phyloP scores from a whole-genome alignment of 2,329 filamentous ascomycete species.

The Colletotrichum tamarilloi region DNA sequence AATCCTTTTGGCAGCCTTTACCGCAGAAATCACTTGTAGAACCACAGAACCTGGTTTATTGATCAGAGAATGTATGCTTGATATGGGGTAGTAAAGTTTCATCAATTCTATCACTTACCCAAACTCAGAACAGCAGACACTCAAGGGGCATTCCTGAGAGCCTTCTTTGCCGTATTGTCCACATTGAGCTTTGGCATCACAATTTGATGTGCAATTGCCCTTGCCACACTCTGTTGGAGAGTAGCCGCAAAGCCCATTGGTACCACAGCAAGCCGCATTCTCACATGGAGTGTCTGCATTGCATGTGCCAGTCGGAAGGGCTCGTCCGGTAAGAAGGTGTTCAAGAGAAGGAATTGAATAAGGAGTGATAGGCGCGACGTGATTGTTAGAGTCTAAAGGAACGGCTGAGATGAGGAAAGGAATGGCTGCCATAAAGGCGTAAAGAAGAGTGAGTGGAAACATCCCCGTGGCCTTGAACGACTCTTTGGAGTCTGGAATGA shows the following conservation, averaged over 20 bases:
- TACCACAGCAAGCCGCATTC: slow-evolving; percentile 39
- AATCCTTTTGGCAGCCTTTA: neutral
- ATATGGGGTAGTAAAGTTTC: too few species aligned
- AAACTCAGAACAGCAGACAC: slow-evolving; percentile 44
- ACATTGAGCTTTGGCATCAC: slow-evolving; percentile 50
- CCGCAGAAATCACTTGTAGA: slow-evolving; percentile 14
- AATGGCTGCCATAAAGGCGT: neutral
- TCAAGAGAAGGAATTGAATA: neutral
- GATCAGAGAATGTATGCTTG: neutral
- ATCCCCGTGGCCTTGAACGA: neutral
- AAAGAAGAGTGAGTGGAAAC: neutral
- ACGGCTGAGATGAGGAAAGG: neutral
- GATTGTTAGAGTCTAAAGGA: neutral
- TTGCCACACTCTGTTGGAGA: neutral
- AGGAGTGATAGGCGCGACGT: neutral
- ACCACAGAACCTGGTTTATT: slow-evolving; percentile 35
- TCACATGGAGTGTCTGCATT: slow-evolving; percentile 34
- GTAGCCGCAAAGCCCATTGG: neutral
- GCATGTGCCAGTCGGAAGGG: slow-evolving; percentile 18
- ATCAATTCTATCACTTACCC: slow-evolving; percentile 37
- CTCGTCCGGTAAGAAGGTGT: neutral
- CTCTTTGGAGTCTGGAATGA: neutral
- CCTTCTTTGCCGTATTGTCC: slow-evolving; percentile 41
- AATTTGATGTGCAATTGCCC: slow-evolving; percentile 43
- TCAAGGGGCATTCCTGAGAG: slow-evolving; percentile 42